Percentiles rank a stretch among this genome's conserved stretches.
Evolutionary conservation across 2,329 filamentous ascomycete species (phyloP).

Genomic region (Corynespora cassiicola): DNA sequence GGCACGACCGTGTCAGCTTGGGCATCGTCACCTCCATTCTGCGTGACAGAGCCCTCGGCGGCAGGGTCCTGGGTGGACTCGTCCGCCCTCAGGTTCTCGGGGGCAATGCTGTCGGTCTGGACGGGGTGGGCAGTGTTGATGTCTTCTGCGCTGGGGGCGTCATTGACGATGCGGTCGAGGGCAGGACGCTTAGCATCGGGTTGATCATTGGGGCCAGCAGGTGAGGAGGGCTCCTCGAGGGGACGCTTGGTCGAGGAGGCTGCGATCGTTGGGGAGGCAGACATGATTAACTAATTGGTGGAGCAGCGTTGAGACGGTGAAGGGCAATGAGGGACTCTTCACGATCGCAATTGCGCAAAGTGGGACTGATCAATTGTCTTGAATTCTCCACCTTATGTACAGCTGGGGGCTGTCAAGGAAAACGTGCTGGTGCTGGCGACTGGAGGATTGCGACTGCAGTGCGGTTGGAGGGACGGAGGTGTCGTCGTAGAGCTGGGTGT

Average conservation of each 20-base stretch:
- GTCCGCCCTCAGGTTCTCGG: conserved; percentile 40
- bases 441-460: conserved; percentile 35
- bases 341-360: conserved; percentile 35
- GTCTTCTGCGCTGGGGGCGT: conserved; percentile 60
- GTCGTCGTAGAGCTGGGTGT: conserved; percentile 42
- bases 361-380: conserved; percentile 46
- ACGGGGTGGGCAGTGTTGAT: conserved; percentile 48
- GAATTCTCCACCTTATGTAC: conserved; percentile 63
- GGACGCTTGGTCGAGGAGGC: conserved; percentile 84
- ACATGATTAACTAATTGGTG: conserved; percentile 47
- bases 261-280: conserved; percentile 54
- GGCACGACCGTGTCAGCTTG: conserved; percentile 74
- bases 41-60: conserved; percentile 39
- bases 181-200: conserved; percentile 97
- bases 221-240: conserved; percentile 95
- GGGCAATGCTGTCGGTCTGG: conserved; percentile 38
- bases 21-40: conserved; percentile 63
- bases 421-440: conserved; percentile 80
- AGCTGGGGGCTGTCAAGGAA: conserved; percentile 84
- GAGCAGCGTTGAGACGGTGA: no score
- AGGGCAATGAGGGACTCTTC: conserved; percentile 33
- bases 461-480: conserved; percentile 35
- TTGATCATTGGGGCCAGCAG: conserved; percentile 87
- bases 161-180: conserved; percentile 87
- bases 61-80: conserved; percentile 29